Evolutionary conservation across 2,329 filamentous ascomycete species (phyloP).

Genomic region (Fusarium praegraminearum): DNA sequence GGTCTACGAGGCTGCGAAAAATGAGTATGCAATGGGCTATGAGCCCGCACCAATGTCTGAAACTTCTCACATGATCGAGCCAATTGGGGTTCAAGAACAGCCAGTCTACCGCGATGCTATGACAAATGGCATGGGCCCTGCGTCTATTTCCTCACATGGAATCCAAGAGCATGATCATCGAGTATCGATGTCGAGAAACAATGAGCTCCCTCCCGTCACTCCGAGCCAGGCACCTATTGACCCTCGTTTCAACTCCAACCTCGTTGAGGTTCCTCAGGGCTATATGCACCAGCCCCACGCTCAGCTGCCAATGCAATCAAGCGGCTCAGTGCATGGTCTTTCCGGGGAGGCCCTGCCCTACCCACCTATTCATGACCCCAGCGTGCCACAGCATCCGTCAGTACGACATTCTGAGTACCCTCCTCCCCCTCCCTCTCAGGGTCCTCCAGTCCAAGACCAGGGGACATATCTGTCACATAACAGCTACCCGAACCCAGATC

Average conservation of each 20-base stretch:
- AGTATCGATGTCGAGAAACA: slow-evolving; percentile 38
- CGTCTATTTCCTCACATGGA: slow-evolving; percentile 10
- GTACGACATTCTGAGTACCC: slow-evolving; percentile 49
- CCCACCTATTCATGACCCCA: slow-evolving; percentile 45
- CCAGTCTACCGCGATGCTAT: slow-evolving; percentile 19
- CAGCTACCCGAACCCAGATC: slow-evolving; percentile 48
- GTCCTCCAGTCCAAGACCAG: slow-evolving; percentile 41
- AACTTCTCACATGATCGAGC: slow-evolving; percentile 17
- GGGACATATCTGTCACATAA: slow-evolving; percentile 49
- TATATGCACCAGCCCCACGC: slow-evolving; percentile 46
- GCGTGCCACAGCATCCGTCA: slow-evolving; percentile 43
- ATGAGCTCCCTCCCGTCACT: slow-evolving; percentile 42
- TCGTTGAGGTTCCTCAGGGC: slow-evolving; percentile 43
- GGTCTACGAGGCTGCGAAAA: slow-evolving; percentile 5
- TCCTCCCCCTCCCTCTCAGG: slow-evolving; percentile 43
- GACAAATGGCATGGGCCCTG: slow-evolving; percentile 16
- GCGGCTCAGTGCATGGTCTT: slow-evolving; percentile 43
- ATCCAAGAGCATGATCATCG: slow-evolving; percentile 42
- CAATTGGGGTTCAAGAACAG: slow-evolving; percentile 22
- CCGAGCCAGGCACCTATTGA: slow-evolving; percentile 43
- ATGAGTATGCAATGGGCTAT: slow-evolving; percentile 19
- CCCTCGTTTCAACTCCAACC: slow-evolving; percentile 40
- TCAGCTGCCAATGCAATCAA: slow-evolving; percentile 43
- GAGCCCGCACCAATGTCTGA: slow-evolving; percentile 26
- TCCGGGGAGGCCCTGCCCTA: slow-evolving; percentile 44